These are phyloP conservation scores for Serendipita sp. DNA, from an alignment of 768 basidiomycete species.

Conservation along the genomic window DNA sequence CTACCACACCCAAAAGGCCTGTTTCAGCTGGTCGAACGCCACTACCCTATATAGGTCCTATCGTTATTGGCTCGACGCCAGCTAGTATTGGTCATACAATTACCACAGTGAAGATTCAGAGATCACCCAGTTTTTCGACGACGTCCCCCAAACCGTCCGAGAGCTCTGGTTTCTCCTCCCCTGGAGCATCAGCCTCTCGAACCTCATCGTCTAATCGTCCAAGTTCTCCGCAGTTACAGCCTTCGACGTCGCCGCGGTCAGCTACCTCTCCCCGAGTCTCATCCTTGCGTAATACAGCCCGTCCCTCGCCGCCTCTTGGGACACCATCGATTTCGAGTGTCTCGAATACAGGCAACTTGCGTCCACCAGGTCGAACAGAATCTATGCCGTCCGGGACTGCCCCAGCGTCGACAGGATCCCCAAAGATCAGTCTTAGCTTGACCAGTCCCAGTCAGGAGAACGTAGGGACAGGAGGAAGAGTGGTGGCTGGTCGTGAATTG, in stretches of 20 bases:
- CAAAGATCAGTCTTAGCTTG: constrained; percentile 1
- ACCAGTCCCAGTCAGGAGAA: neutral
- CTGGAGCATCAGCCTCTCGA: neutral
- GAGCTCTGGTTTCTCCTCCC: neutral
- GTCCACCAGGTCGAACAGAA: neutral
- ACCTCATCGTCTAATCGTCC: neutral
- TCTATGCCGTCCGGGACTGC: neutral
- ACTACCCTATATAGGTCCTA: neutral
- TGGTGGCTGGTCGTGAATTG: neutral
- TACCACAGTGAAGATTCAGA: neutral
- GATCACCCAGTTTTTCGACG: neutral
- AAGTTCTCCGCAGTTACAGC: neutral
- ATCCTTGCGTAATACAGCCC: neutral
- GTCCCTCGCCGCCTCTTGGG: neutral
- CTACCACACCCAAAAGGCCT: neutral
- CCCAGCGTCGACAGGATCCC: neutral
- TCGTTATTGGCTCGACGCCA: neutral
- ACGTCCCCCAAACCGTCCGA: neutral
- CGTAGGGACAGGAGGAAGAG: neutral
- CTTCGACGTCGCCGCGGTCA: neutral
- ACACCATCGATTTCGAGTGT: neutral
- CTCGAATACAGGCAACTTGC: neutral
- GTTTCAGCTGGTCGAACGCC: neutral
- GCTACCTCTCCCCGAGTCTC: neutral
- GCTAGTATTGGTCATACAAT: neutral